Conservation (phyloP, 306 rosid genomes). For the Biancaea sappan region DNA sequence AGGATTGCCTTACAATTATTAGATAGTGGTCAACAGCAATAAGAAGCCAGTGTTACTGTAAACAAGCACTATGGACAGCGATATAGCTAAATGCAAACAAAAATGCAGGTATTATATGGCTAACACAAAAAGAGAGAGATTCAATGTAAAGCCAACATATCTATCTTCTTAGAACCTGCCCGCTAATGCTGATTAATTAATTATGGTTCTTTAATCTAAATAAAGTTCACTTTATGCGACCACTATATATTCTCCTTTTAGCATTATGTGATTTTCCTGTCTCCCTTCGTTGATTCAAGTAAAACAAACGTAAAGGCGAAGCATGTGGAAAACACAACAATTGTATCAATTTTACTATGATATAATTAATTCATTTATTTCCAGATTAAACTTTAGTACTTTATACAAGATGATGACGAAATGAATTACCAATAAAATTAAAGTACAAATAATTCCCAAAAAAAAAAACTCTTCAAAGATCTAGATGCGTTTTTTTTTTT, state of each 20-base stretch:
- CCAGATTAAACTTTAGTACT: neutral
- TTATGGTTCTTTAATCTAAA: constrained; percentile 29
- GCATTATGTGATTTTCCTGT: constrained; percentile 26
- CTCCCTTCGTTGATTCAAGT: constrained; percentile 32
- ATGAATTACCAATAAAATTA: neutral
- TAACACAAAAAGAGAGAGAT: constrained; percentile 5
- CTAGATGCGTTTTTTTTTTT: too few species aligned
- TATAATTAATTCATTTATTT: neutral
- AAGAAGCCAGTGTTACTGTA: neutral
- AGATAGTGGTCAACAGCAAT: constrained; percentile 21
- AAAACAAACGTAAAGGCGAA: constrained; percentile 8
- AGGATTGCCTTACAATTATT: constrained; percentile 34
- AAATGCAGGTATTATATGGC: constrained; percentile 39
- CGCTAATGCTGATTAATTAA: constrained; percentile 36
- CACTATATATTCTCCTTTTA: constrained; percentile 17
- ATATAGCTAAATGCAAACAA: constrained; percentile 21
- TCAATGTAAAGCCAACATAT: constrained; percentile 9
- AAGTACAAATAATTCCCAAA: too few species aligned
- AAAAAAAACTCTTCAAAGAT: neutral
- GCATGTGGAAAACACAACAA: neutral
- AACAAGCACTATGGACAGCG: constrained; percentile 36
- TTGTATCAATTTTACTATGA: neutral
- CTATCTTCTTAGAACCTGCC: constrained; percentile 37
- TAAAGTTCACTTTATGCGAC: constrained; percentile 20
- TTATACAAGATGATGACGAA: neutral